Evolutionary conservation across 2,329 filamentous ascomycete species (phyloP), one percentile per base, ranked within the genome.

Genomic region (Microsporum canis): DNA sequence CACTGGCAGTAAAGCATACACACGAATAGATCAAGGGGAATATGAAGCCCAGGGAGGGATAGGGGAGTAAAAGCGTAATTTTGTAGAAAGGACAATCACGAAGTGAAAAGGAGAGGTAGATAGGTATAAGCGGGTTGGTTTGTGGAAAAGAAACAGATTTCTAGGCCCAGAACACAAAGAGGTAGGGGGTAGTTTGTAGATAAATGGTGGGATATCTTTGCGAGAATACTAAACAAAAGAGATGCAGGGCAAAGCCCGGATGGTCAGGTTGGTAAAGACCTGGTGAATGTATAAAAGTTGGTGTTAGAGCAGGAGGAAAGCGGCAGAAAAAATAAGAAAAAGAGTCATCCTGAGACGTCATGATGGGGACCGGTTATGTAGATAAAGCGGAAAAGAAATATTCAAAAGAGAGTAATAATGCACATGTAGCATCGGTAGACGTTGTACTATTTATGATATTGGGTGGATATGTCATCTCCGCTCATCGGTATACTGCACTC

Each of bases 401-500:
- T 10, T 23, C 17, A 8, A 43, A 17, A 33, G 57, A 47, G 17
- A 45, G 38, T 47, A 59, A 31, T 6, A 57, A 39, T 53, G 49
- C 39, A 5, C 12, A 12, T 29, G 49, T 3, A 5, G 27, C 33
- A 57, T 43, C 7, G 34, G 6, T 53, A 10, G 31, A 31, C 34
- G 27, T 33, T 12, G 55, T 36, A 27, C 17, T 36, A 38, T 29
- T 31, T 53, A 14, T 53, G 8, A 27, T 43, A 27, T 12, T 38
- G 4, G 23, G 8, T n/a, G 17, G 55, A 39, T 36, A 55, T 14
- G 14, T 66, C 72, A 77, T 62, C 77, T 73, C 63, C 75, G 71
- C 60, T 77, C 77, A 61, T 79, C 76, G n/a, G 74, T 75, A 67
- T 79, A 80, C 65, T 79, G 77, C 45, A 80, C 74, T 14, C 78